Evolutionary conservation across 345 rosid genomes (phyloP), one percentile per base, ranked within the genome.

Genomic region (Populus ilicifolia): DNA sequence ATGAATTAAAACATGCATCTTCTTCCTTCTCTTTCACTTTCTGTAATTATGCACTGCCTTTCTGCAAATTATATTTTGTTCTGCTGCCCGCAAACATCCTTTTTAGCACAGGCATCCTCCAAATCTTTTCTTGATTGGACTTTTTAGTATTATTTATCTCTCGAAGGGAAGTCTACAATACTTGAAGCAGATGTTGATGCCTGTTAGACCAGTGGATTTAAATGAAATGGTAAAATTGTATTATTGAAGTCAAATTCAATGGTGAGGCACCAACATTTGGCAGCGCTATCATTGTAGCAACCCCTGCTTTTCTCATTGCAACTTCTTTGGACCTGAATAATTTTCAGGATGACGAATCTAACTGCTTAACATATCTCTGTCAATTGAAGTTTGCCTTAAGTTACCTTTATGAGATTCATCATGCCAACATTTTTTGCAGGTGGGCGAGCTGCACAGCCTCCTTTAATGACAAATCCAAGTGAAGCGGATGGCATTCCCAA

Each of bases 401-500:
- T n/a, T 80, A 65, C 41, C 35, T 8, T 36, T 72, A 18, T 66
- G 33, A 21, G 46, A 73, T 30, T 66, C 6, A 71, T 41, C 8
- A 66, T 21, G 29, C 21, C 41, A 16, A 36, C 23, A 48, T 11
- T 50, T 29, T 70, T 69, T 64, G 33, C 69, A 80, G 83, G 71
- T 67, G 61, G 52, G 44, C 77, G 16, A 67, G 41, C 11, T 72
- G 70, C 66, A n/a, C 74, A 44, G 41, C 63, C 54, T 43, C 73
- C 80, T 6, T 61, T 77, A 29, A 29, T 80, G 41, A 44, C 77
- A 36, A 46, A 46, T 75, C 80, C 73, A n/a, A 67, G 20, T 67
- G 77, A 76, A 41, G 65, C n/a, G 43, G 83, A 73, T 35, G 80
- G 80, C 23, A 71, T 75, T 63, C 74, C 80, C 2, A 72, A 68